Evolutionary conservation across 176 grass and related monocot genomes (phyloP).

Genomic region (Luzula sylvatica): DNA sequence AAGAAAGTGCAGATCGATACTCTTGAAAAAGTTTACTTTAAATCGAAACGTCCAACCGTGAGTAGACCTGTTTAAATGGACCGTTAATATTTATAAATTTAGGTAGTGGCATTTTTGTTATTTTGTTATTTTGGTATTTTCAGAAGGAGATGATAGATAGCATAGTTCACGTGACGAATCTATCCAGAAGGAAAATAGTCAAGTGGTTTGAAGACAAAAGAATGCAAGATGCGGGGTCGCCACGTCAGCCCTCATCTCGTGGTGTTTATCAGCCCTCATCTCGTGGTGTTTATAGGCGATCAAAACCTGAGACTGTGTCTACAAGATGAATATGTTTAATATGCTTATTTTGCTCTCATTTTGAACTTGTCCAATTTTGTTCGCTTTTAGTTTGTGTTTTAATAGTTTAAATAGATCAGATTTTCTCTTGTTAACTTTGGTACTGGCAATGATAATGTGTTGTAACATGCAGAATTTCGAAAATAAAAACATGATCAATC

Average conservation of each 20-base stretch:
- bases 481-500: too few species aligned
- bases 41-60: constrained; percentile 78
- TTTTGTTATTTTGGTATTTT: constrained; percentile 27
- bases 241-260: constrained; percentile 17
- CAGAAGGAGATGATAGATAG: constrained; percentile 85
- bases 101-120: neutral
- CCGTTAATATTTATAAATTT: neutral
- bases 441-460: too few species aligned
- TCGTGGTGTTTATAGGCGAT: constrained; percentile 30
- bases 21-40: constrained; percentile 63
- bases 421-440: neutral
- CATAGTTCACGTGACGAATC: constrained; percentile 84
- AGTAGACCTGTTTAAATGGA: constrained; percentile 24
- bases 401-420: constrained; percentile 3
- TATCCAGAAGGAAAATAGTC: constrained; percentile 62
- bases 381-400: neutral
- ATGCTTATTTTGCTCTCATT: constrained; percentile 5
- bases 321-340: constrained; percentile 27
- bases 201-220: constrained; percentile 95
- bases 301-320: constrained; percentile 33
- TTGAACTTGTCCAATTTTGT: neutral
- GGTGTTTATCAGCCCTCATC: neutral
- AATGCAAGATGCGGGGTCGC: constrained; percentile 47
- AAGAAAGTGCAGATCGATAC: constrained; percentile 77
- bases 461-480: too few species aligned